Percentiles rank a stretch among this genome's conserved stretches.
Conservation (phyloP, 148 eudicot genomes). For the Bassia scoparia region DNA sequence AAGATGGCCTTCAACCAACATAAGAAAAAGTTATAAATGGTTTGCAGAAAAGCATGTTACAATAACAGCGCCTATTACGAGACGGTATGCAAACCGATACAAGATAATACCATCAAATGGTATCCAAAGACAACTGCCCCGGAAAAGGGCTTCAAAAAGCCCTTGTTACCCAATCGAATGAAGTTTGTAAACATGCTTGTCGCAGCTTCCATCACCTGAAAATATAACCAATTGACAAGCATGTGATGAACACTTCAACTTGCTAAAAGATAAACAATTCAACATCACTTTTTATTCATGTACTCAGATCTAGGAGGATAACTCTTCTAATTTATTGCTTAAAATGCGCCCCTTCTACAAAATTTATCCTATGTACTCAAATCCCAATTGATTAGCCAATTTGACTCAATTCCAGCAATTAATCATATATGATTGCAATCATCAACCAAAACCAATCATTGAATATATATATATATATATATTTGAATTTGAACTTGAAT, state of each 20-base stretch:
- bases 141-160: conserved; percentile 59
- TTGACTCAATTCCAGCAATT: too few relatives aligned
- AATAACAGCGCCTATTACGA: too few relatives aligned
- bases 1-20: conserved; percentile 69
- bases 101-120: conserved; percentile 59
- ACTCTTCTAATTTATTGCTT: not conserved
- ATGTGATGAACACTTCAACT: not conserved
- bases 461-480: too few relatives aligned
- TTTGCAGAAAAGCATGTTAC: not conserved
- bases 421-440: too few relatives aligned
- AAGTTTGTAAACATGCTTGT: conserved; percentile 39
- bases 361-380: not conserved
- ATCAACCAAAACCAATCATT: too few relatives aligned
- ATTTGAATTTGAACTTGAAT: too few relatives aligned
- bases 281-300: not conserved
- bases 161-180: conserved; percentile 50
- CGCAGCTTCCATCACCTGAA: conserved; percentile 23
- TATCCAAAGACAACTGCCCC: conserved; percentile 83
- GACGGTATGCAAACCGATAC: not conserved
- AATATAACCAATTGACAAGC: not conserved
- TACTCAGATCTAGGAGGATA: not conserved
- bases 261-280: not conserved
- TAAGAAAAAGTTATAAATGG: not conserved
- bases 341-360: not conserved
- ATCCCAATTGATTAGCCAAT: too few relatives aligned